Percentiles rank a stretch among this genome's conserved stretches.
Evolutionary conservation across 2,329 filamentous ascomycete species (phyloP).

Genomic region (Emydomyces testavorans): DNA sequence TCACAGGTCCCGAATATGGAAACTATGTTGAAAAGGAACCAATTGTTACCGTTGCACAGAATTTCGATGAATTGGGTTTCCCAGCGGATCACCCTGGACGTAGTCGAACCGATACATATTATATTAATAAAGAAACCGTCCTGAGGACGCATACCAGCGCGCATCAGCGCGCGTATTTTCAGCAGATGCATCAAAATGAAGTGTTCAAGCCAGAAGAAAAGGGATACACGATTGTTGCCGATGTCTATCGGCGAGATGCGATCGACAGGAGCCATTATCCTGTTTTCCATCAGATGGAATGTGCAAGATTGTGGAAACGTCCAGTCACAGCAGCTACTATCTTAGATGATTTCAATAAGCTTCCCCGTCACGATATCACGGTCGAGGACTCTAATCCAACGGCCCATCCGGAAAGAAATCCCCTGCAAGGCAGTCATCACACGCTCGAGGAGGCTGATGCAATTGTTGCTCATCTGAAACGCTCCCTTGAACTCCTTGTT

Average conservation of each 20-base stretch:
- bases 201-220: conserved; percentile 33
- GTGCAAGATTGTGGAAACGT: conserved; percentile 78
- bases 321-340: conserved; percentile 49
- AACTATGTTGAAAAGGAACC: conserved; percentile 71
- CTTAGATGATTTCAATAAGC: conserved; percentile 54
- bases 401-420: conserved; percentile 67
- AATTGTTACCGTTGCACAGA: conserved; percentile 71
- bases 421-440: conserved; percentile 63
- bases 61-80: conserved; percentile 96
- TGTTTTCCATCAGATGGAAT: conserved; percentile 98
- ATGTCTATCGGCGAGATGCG: conserved; percentile 91
- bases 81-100: conserved; percentile 78
- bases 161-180: conserved; percentile 78
- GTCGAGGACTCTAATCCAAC: conserved; percentile 78
- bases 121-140: conserved; percentile 72
- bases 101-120: conserved; percentile 85
- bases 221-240: conserved; percentile 83
- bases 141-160: conserved; percentile 90
- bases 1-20: conserved; percentile 59
- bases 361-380: conserved; percentile 62
- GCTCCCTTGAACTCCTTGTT: conserved; percentile 78
- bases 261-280: conserved; percentile 93
- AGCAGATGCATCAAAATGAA: conserved; percentile 43
- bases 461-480: conserved; percentile 73
- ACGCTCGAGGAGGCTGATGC: conserved; percentile 66